phyloP scores from a whole-genome alignment of 495 filamentous ascomycete species.

The Saxophila tyrrhenica region DNA sequence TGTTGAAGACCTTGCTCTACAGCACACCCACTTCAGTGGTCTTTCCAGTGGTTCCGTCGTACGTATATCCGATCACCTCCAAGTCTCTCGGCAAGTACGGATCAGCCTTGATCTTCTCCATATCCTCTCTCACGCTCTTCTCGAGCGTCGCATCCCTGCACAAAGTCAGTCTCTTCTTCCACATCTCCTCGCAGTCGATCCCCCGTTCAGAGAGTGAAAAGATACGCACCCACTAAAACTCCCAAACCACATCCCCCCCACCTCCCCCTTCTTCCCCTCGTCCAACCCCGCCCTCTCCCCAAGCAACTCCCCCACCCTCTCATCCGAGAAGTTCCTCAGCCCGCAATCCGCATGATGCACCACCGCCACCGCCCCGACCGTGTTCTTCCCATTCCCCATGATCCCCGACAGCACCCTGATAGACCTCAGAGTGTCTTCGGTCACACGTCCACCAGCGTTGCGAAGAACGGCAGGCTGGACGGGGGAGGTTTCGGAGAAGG shows the following conservation, averaged over 20 bases:
- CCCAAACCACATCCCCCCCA: neutral
- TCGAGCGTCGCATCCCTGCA: neutral
- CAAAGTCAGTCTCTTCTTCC: neutral
- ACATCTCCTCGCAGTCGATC: neutral
- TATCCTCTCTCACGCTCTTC: constrained; percentile 12
- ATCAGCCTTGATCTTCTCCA: constrained; percentile 9
- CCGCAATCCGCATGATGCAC: neutral
- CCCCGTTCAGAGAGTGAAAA: neutral
- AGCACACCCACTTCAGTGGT: constrained; percentile 2
- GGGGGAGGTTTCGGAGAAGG: neutral
- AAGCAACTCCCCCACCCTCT: neutral
- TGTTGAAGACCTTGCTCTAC: neutral
- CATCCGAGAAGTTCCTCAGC: neutral
- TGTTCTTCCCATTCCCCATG: neutral
- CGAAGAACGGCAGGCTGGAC: neutral
- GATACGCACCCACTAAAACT: constrained; percentile 9
- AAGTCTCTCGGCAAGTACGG: constrained; percentile 7
- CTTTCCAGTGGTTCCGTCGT: constrained; percentile 8
- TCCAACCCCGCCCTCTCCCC: neutral
- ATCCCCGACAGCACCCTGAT: neutral
- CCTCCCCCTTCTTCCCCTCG: constrained; percentile 2
- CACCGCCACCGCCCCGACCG: neutral
- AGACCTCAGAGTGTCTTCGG: neutral
- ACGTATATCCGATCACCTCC: constrained; percentile 7
- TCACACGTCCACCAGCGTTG: neutral